Base-by-base conservation (phyloP, 108 stramenopile genomes). In the Bacterosira constricta region DNA sequence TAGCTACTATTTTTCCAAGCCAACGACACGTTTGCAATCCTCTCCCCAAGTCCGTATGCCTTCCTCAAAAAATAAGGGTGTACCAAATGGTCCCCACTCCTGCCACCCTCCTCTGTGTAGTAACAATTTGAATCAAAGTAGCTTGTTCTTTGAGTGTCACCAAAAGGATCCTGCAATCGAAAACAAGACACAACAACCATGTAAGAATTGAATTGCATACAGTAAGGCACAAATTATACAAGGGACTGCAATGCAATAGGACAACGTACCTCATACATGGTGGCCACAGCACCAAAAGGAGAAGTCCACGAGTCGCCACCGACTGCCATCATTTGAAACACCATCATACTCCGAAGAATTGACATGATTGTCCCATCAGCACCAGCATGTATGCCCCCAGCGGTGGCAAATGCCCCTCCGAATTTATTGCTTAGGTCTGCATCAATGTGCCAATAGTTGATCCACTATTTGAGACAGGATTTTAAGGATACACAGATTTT, bases 381-480 rank as follows among this genome's bases (percentile, higher is more conserved):
- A 10, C 81, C 81, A 27, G 81, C 81, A 29, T 71, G 57, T 10
- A 82, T 70, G 17, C 81, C 81, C 4, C 81, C 81, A n/a, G 75
- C 81, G 6, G 70, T 71, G 70, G 66, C 80, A 52, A 81, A 81
- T 35, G 80, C 80, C 47, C 69, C 80, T 11, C 80, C 80, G 25
- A 81, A 60, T 32, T 81, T 81, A 42, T 59, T 77, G 36, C 68
- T 52, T 34, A 68, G 31, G 42, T 80, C 72, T n/a, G 63, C 66
- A 46, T 67, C 75, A 52, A 68, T 80, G 59, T 70, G 73, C 73
- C 73, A 74, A 38, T 74, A 69, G 36, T 70, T 75, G 47, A 81
- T 81, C 80, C 78, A 79, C 41, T 54, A 25, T 12, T n/a, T n/a
- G n/a, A n/a, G n/a, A n/a, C n/a, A n/a, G n/a, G n/a, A n/a, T n/a